These are phyloP conservation scores for Paecilomyces sp. DNA, from an alignment of 2,329 filamentous ascomycete species.

Conservation along the genomic window DNA sequence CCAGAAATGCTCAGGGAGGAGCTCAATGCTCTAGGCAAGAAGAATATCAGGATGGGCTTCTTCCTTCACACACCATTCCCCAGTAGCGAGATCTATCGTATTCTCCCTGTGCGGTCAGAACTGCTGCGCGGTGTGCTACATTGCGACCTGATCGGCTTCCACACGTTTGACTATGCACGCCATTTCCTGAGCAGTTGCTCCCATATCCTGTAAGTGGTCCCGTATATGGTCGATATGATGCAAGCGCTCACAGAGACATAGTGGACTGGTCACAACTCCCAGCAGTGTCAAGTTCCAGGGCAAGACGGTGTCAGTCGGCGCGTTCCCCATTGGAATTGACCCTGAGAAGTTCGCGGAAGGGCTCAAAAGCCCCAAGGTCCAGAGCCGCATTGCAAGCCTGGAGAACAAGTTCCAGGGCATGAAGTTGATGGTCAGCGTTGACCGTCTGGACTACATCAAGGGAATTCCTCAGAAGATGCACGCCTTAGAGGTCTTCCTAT, in stretches of 20 bases:
- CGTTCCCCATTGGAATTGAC: constrained; percentile 96
- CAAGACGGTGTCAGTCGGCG: constrained; percentile 82
- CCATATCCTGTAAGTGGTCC: constrained; percentile 64
- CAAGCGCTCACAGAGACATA: constrained; percentile 15
- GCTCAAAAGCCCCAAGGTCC: constrained; percentile 74
- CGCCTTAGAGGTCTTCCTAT: constrained; percentile 91
- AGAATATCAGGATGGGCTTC: constrained; percentile 96
- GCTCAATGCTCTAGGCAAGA: constrained; percentile 63
- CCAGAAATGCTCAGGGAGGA: constrained; percentile 92
- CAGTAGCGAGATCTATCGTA: constrained; percentile 93
- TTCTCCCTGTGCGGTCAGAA: constrained; percentile 84
- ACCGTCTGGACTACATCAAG: constrained; percentile 97
- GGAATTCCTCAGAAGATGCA: constrained; percentile 96
- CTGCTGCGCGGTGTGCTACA: constrained; percentile 81
- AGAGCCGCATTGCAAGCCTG: constrained; percentile 76
- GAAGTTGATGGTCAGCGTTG: constrained; percentile 93
- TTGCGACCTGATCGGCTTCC: constrained; percentile 94
- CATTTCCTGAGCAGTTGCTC: constrained; percentile 96
- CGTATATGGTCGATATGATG: neutral
- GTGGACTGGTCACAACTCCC: constrained; percentile 62
- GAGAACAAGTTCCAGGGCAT: constrained; percentile 90
- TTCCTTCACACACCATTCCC: constrained; percentile 97
- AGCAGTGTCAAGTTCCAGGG: constrained; percentile 89
- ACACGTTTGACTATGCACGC: constrained; percentile 97
- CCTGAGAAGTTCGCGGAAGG: constrained; percentile 93